Conservation (phyloP, 1,284 basidiomycete species). For the Leccinum fuscescens region DNA sequence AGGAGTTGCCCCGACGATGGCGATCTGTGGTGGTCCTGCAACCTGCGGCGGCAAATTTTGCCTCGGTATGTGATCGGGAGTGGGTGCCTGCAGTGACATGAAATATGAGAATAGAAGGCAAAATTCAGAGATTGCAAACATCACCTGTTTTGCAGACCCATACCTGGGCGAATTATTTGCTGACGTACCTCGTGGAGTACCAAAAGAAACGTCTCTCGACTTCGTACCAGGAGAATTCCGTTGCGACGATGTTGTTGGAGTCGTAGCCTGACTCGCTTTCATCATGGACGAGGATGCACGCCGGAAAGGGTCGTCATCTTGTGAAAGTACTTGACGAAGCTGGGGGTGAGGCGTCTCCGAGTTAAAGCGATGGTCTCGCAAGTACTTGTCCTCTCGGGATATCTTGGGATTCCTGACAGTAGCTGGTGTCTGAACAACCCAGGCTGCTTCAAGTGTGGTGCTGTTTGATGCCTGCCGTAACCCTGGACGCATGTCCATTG, state of each 20-base stretch:
- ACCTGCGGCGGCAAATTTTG: slow-evolving; percentile 13
- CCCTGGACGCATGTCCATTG: slow-evolving; percentile 12
- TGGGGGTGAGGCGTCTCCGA: slow-evolving; percentile 30
- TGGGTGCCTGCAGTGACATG: slow-evolving; percentile 15
- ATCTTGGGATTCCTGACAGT: slow-evolving; percentile 17
- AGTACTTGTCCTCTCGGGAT: slow-evolving; percentile 32
- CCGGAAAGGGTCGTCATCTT: slow-evolving; percentile 27
- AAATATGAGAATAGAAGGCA: slow-evolving; percentile 10
- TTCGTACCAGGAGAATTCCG: slow-evolving; percentile 26
- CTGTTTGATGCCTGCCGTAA: slow-evolving; percentile 16
- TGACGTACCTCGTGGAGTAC: slow-evolving; percentile 24
- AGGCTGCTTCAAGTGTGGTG: slow-evolving; percentile 31
- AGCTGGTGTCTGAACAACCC: slow-evolving; percentile 34
- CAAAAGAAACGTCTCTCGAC: slow-evolving; percentile 15
- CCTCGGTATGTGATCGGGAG: slow-evolving; percentile 19
- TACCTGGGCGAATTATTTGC: slow-evolving; percentile 24
- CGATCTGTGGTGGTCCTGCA: slow-evolving; percentile 30
- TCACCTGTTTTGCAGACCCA: slow-evolving; percentile 29
- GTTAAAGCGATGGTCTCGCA: slow-evolving; percentile 18
- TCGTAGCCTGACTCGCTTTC: slow-evolving; percentile 28
- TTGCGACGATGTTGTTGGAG: slow-evolving; percentile 25
- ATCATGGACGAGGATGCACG: slow-evolving; percentile 30
- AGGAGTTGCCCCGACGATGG: slow-evolving; percentile 32
- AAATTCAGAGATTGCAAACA: background rate
- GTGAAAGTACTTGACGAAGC: slow-evolving; percentile 34